Percentiles rank a stretch among this genome's conserved stretches.
phyloP scores from a whole-genome alignment of 306 rosid species.

The Styphnolobium japonicum region DNA sequence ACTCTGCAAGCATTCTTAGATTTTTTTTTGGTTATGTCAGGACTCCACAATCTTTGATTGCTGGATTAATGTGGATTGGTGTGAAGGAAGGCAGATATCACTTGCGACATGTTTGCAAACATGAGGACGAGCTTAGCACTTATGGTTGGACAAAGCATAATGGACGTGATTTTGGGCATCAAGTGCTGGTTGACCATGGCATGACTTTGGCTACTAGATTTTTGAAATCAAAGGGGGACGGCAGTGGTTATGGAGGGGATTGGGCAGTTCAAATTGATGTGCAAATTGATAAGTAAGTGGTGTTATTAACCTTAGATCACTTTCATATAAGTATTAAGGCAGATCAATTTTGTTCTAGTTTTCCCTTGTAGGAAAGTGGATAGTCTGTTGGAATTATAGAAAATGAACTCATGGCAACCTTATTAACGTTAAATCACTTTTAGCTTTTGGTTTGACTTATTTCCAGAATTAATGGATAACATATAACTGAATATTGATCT shows the following conservation, averaged over 20 bases:
- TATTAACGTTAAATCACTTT: not conserved
- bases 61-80: constrained; percentile 96
- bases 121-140: constrained; percentile 73
- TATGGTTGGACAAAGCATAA: constrained; percentile 87
- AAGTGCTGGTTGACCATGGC: constrained; percentile 71
- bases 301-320: constrained; percentile 6
- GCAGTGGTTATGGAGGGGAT: constrained; percentile 93
- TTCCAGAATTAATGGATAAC: not conserved
- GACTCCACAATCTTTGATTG: constrained; percentile 85
- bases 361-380: not conserved
- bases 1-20: constrained; percentile 12
- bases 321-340: not conserved
- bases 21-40: constrained; percentile 35
- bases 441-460: not conserved
- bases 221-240: constrained; percentile 73
- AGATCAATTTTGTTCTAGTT: not conserved
- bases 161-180: constrained; percentile 87
- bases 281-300: constrained; percentile 53
- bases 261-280: constrained; percentile 80
- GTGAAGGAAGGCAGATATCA: constrained; percentile 62
- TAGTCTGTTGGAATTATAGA: not conserved
- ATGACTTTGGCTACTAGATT: constrained; percentile 69
- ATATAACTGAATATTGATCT: not conserved
- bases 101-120: constrained; percentile 63
- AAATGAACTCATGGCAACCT: not conserved